A percentile compares a stretch with the other conserved stretches of the same genome.
Evolutionary conservation across 2,329 filamentous ascomycete genomes (phyloP).

Genomic region (Chrysosporium queenslandicum): DNA sequence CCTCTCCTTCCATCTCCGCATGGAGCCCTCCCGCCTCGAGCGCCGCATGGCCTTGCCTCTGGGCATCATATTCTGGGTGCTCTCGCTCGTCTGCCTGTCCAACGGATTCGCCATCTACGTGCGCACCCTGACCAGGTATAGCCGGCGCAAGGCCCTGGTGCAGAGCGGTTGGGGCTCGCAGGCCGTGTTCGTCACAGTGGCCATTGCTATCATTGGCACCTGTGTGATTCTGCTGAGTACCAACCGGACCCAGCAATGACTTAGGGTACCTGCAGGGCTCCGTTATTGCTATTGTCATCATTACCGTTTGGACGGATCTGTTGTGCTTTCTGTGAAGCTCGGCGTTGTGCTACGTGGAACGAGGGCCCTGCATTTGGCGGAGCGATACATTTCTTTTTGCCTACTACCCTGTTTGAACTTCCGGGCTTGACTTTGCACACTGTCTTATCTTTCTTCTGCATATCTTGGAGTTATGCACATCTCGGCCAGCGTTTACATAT

Average conservation of each 20-base stretch:
- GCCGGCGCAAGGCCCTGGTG: conserved; percentile 66
- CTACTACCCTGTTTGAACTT: background rate
- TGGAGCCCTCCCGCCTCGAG: conserved; percentile 59
- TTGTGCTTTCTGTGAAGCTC: no score
- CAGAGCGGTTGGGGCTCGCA: conserved; percentile 94
- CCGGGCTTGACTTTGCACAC: background rate
- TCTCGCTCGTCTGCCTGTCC: conserved; percentile 65
- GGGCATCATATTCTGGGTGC: conserved; percentile 76
- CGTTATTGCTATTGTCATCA: background rate
- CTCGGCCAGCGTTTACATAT: background rate
- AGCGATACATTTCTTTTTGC: background rate
- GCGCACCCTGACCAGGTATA: conserved; percentile 71
- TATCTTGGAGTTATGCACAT: conserved; percentile 7
- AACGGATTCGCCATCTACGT: conserved; percentile 82
- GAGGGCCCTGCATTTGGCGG: background rate
- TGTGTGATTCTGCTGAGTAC: conserved; percentile 38
- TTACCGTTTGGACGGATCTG: background rate
- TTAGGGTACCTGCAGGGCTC: no score
- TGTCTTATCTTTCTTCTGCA: background rate
- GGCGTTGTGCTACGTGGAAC: conserved; percentile 5
- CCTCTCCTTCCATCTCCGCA: conserved; percentile 82
- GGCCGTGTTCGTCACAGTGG: conserved; percentile 47
- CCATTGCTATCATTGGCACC: conserved; percentile 36
- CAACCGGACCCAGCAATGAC: conserved; percentile 19
- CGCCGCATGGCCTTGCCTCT: conserved; percentile 69